These are phyloP conservation scores for Raddia guianensis DNA, from an alignment of 176 grass and related monocot species.

Conservation along the genomic window DNA sequence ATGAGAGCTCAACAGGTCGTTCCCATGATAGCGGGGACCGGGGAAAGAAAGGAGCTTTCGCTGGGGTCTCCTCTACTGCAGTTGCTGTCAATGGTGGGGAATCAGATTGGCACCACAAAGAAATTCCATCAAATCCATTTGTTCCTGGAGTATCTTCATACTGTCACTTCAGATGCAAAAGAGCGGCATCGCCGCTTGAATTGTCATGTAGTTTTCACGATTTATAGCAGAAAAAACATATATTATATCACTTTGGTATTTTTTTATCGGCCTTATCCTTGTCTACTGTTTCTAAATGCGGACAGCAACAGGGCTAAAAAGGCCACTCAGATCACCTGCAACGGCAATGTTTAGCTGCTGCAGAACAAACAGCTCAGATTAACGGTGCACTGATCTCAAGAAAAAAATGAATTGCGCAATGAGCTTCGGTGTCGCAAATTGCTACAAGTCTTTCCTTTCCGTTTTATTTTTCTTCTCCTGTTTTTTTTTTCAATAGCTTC, in stretches of 20 bases:
- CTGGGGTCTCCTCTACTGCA: neutral
- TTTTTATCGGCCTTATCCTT: neutral
- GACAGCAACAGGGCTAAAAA: neutral
- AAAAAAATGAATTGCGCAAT: neutral
- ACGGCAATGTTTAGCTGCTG: too few relatives aligned
- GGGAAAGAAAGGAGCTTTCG: neutral
- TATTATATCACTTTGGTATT: neutral
- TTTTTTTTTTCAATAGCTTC: too few relatives aligned
- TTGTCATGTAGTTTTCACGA: neutral
- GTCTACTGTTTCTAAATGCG: neutral
- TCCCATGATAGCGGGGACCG: neutral
- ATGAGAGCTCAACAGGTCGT: neutral
- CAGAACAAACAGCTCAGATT: too few relatives aligned
- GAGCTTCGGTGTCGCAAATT: neutral
- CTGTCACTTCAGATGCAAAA: neutral
- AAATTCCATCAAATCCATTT: neutral
- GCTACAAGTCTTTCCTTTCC: neutral
- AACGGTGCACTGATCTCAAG: neutral
- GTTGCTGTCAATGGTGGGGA: neutral
- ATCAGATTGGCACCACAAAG: neutral
- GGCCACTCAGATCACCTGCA: too few relatives aligned
- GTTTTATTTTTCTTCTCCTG: neutral
- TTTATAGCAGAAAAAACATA: neutral
- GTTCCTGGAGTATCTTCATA: neutral
- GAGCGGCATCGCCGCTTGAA: neutral